Evolutionary conservation across 176 grass and related monocot genomes (phyloP).

Genomic region (Saccharum officinarum): DNA sequence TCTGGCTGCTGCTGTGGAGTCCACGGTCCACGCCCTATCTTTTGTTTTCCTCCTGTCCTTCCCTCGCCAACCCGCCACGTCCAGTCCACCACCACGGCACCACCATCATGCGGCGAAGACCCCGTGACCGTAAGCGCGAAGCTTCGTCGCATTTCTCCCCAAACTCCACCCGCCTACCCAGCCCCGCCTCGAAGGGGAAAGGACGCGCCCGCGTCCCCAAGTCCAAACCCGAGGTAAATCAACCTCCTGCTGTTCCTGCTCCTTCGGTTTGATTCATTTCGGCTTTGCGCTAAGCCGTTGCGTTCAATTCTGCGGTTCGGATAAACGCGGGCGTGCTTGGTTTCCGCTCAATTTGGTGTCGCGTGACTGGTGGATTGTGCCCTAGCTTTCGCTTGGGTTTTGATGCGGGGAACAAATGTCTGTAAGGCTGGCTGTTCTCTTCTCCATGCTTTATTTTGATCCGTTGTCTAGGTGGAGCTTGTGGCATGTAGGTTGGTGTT

Average conservation of each 20-base stretch:
- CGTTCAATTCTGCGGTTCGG: neutral
- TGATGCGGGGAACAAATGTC: neutral
- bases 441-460: neutral
- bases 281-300: neutral
- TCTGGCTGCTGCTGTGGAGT: neutral
- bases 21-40: no score
- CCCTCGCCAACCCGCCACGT: neutral
- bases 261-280: neutral
- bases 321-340: neutral
- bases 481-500: neutral
- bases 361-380: neutral
- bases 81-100: neutral
- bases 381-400: neutral
- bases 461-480: neutral
- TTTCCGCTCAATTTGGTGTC: neutral
- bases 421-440: neutral
- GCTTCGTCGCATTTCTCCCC: neutral
- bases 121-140: slow-evolving; percentile 13
- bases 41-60: neutral
- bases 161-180: slow-evolving; percentile 13
- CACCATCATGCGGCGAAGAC: slow-evolving; percentile 15
- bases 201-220: neutral
- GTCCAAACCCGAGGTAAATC: slow-evolving; percentile 24
- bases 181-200: neutral
- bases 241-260: neutral